A percentile compares a stretch with the other conserved stretches of the same genome.
Conservation (phyloP, 495 filamentous ascomycete species). For the Niebla homalea region DNA sequence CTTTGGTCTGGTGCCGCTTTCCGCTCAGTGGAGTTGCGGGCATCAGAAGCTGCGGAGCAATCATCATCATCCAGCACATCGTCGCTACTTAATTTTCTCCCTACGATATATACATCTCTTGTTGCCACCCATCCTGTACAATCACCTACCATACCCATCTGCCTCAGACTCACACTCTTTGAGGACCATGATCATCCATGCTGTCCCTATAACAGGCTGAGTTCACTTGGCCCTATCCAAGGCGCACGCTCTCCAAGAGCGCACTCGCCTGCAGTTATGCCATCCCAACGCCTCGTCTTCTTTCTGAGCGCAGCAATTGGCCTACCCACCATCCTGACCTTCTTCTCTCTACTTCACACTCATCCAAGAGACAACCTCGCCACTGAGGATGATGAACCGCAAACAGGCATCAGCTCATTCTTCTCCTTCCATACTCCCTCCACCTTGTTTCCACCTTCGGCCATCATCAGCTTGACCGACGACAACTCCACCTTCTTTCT, state of each 20-base stretch:
- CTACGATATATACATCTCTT: too few relatives aligned
- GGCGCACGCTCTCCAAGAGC: background rate
- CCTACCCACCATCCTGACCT: slow-evolving; percentile 38
- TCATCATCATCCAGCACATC: too few relatives aligned
- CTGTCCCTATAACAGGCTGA: too few relatives aligned
- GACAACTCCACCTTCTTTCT: slow-evolving; percentile 96
- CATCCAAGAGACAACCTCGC: slow-evolving; percentile 26
- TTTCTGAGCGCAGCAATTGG: slow-evolving; percentile 42
- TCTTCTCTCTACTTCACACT: slow-evolving; percentile 34
- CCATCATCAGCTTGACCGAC: slow-evolving; percentile 89
- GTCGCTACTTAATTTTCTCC: too few relatives aligned
- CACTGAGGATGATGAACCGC: slow-evolving; percentile 28
- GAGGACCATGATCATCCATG: too few relatives aligned
- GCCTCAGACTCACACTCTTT: too few relatives aligned
- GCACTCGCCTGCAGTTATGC: slow-evolving; percentile 28
- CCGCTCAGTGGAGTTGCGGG: too few relatives aligned
- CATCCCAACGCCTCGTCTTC: slow-evolving; percentile 39
- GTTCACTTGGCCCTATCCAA: background rate
- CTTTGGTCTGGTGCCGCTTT: too few relatives aligned
- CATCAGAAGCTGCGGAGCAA: too few relatives aligned
- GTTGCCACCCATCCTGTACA: too few relatives aligned
- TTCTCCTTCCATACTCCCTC: slow-evolving; percentile 55
- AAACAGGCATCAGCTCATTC: slow-evolving; percentile 36
- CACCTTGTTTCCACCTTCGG: slow-evolving; percentile 84
- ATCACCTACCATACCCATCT: too few relatives aligned